These are phyloP conservation scores for Coemansia sp. DNA, from an alignment of 192 early-diverging fungal species.

Conservation along the genomic window DNA sequence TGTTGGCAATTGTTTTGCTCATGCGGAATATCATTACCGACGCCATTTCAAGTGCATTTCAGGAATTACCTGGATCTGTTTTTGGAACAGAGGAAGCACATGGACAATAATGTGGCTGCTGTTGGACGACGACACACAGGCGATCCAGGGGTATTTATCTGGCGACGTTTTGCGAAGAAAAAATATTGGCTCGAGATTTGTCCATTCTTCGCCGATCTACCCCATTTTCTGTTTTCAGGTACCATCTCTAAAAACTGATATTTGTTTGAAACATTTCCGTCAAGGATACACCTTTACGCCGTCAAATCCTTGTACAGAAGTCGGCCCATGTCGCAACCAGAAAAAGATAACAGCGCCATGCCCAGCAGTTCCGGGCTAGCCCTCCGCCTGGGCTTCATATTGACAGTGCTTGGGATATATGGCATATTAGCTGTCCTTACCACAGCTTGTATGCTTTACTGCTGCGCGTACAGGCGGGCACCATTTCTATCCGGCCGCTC, in stretches of 20 bases:
- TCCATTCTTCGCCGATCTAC: not conserved
- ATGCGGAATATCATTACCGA: not conserved
- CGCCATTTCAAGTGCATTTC: not conserved
- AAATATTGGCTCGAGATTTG: not conserved
- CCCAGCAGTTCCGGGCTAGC: slow-evolving; percentile 1
- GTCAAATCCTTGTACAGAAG: not conserved
- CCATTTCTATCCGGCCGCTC: slow-evolving; percentile 24
- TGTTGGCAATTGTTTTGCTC: not conserved
- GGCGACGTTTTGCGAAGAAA: not conserved
- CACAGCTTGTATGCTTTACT: slow-evolving; percentile 19
- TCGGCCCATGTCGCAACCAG: not conserved
- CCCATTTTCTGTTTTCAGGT: not conserved
- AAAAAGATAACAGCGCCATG: too few relatives aligned
- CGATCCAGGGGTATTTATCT: not conserved
- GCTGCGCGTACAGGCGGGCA: slow-evolving; percentile 14
- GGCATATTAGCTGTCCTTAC: slow-evolving; percentile 16
- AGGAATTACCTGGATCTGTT: not conserved
- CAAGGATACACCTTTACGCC: not conserved
- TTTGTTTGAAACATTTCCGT: not conserved
- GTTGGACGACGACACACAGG: not conserved
- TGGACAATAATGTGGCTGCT: not conserved
- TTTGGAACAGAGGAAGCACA: not conserved
- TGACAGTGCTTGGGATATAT: slow-evolving; percentile 27
- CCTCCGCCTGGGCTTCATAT: slow-evolving; percentile 15
- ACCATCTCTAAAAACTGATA: not conserved